Conservation (phyloP, 352 stramenopile species). For the Phytophthora lateralis region DNA sequence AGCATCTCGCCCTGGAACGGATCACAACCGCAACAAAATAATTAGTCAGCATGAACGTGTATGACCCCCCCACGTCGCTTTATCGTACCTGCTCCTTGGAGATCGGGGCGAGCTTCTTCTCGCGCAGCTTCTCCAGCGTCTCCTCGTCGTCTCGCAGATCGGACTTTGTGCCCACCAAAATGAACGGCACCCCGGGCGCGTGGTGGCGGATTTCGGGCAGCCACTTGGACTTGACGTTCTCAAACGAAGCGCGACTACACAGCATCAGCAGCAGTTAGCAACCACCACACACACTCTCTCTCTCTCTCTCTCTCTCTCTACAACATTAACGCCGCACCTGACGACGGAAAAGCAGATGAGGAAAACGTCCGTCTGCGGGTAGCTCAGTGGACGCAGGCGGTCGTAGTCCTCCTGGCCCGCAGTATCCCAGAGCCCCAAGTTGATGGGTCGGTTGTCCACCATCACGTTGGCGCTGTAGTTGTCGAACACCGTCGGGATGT, state of each 20-base stretch:
- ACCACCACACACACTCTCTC: not conserved
- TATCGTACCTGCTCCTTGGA: slow-evolving; percentile 64
- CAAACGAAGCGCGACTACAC: slow-evolving; percentile 89
- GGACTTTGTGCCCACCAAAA: slow-evolving; percentile 96
- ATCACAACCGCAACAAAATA: not conserved
- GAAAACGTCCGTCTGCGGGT: slow-evolving; percentile 97
- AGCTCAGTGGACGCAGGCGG: slow-evolving; percentile 93
- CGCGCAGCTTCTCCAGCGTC: slow-evolving; percentile 85
- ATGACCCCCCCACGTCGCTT: not conserved
- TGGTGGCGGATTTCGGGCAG: slow-evolving; percentile 90
- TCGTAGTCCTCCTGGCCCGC: slow-evolving; percentile 98
- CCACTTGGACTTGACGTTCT: slow-evolving; percentile 97
- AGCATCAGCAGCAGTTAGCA: slow-evolving; percentile 2
- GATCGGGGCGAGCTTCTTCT: slow-evolving; percentile 86
- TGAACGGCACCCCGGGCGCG: slow-evolving; percentile 92
- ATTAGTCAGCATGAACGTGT: not conserved
- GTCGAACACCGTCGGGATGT: slow-evolving; percentile 97
- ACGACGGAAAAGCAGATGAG: slow-evolving; percentile 96
- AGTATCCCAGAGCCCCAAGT: slow-evolving; percentile 97
- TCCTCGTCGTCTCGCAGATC: slow-evolving; percentile 92
- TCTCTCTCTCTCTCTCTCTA: too few species aligned
- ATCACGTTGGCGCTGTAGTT: slow-evolving; percentile 94
- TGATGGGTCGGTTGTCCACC: slow-evolving; percentile 95
- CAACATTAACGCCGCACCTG: slow-evolving; percentile 40
- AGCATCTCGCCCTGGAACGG: slow-evolving; percentile 75